These are phyloP conservation scores for Lactarius psammicola DNA, from an alignment of 768 basidiomycete genomes.

Conservation along the genomic window DNA sequence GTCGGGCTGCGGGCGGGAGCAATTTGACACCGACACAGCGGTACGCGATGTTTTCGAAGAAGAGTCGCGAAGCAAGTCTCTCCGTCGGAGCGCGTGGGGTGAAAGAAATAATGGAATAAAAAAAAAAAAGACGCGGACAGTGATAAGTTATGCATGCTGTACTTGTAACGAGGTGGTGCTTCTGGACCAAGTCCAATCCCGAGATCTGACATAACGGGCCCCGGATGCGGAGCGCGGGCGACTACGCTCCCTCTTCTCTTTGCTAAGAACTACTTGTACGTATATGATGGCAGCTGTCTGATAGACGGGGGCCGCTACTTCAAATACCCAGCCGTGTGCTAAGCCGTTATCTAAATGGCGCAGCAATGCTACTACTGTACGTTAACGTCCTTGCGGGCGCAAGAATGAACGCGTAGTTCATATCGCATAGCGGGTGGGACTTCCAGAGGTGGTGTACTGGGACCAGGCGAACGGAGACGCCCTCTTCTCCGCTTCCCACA, in stretches of 20 bases:
- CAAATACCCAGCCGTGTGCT: too few relatives aligned
- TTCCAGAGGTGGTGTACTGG: constrained; percentile 1
- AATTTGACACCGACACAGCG: neutral
- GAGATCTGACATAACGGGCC: neutral
- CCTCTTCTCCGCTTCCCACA: neutral
- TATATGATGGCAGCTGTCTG: neutral
- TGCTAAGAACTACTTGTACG: neutral
- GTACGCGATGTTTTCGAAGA: neutral
- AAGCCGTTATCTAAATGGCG: neutral
- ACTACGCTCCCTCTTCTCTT: neutral
- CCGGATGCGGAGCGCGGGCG: neutral
- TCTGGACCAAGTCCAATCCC: neutral
- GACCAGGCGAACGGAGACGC: constrained; percentile 1
- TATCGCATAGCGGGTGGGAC: constrained; percentile 18
- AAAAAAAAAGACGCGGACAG: too few relatives aligned
- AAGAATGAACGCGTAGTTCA: neutral
- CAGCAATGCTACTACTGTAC: neutral
- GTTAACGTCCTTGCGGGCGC: neutral
- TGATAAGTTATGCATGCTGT: too few relatives aligned
- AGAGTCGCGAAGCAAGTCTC: neutral
- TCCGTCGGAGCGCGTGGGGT: neutral
- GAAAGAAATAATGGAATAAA: neutral
- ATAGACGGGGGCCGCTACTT: neutral
- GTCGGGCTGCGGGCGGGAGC: neutral
- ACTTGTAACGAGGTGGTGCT: too few relatives aligned